These are phyloP conservation scores for Phallus indusiatus DNA, from an alignment of 768 basidiomycete genomes.

Conservation along the genomic window DNA sequence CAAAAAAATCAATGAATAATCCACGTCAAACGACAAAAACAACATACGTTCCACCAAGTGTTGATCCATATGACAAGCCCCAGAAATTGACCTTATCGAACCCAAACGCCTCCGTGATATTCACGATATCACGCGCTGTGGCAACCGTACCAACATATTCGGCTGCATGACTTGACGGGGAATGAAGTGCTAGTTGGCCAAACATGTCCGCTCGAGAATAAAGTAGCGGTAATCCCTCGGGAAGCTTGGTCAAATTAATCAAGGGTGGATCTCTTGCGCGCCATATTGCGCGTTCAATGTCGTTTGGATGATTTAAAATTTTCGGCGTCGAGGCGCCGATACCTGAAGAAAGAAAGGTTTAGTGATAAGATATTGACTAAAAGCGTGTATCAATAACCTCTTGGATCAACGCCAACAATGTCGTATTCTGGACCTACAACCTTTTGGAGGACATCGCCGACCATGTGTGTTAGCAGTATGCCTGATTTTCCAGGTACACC, in stretches of 20 bases:
- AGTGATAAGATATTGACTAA: neutral
- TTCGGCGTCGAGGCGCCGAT: slow-evolving; percentile 3
- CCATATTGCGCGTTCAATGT: slow-evolving; percentile 5
- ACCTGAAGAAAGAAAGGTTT: neutral
- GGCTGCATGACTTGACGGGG: slow-evolving; percentile 2
- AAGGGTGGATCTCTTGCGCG: neutral
- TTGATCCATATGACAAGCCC: slow-evolving; percentile 14
- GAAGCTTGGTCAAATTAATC: neutral
- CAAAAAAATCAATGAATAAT: neutral
- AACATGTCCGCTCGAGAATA: neutral
- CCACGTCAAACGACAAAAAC: neutral
- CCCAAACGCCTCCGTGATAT: slow-evolving; percentile 20
- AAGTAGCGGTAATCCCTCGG: neutral
- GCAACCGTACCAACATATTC: slow-evolving; percentile 19
- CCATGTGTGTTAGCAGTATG: slow-evolving; percentile 18
- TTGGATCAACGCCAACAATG: slow-evolving; percentile 37
- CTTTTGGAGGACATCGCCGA: slow-evolving; percentile 19
- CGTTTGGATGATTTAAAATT: neutral
- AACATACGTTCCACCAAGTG: slow-evolving; percentile 11
- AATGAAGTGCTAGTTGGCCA: neutral
- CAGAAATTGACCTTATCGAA: slow-evolving; percentile 23
- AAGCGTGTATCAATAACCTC: slow-evolving; percentile 19
- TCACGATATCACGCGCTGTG: slow-evolving; percentile 24
- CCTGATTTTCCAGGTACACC: slow-evolving; percentile 40
- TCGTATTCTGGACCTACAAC: slow-evolving; percentile 36